Evolutionary conservation across 2,329 filamentous ascomycete species (phyloP), one percentile per base, ranked within the genome.

Genomic region (Calonectria hawksworthii): DNA sequence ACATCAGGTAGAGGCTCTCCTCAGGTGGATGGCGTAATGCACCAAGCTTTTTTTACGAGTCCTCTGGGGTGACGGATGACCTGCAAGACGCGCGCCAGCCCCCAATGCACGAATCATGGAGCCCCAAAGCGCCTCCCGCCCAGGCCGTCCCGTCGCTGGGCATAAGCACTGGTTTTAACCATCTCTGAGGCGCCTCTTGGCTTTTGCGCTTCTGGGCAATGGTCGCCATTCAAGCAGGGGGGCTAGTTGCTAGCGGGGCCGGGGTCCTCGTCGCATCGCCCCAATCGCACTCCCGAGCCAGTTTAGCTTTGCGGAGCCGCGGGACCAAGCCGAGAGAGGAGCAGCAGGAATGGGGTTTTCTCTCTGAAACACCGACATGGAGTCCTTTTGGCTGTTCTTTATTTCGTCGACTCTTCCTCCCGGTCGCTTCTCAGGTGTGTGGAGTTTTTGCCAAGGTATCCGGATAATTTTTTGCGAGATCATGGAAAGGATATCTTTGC

Each of bases 281-380:
- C 63, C 70, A 75, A 73, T 75, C 70, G 73, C 63, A 23, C 73
- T 51, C 68, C 51, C 56, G 38, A 64, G 70, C 70, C 51, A 67
- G 67, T 75, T 76, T 75, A 74, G 64, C 41, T 75, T 63, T 69
- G 73, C 70, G 69, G 59, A 70, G 73, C 32, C 69, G 68, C 56
- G 56, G 56, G 75, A 70, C 73, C 51, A 68, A 71, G 74, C 52
- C 51, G 56, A 64, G 56, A 23, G 52, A 47, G 64, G 26, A 56
- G 64, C 21, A 50, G 72, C 51, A 64, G 59, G 64, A 56, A 72
- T 70, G 50, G 38, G 36, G n/a, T n/a, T n/a, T n/a, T 59, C 65
- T 50, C 70, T 47, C 28, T 72, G 75, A 77, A 74, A 75, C 75
- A 44, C 13, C 23, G 44, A 41, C 36, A 64, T n/a, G 47, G 23